Evolutionary conservation across 2,329 filamentous ascomycete genomes (phyloP), one percentile per base, ranked within the genome.

Genomic region (Zasmidium citrigriseum): DNA sequence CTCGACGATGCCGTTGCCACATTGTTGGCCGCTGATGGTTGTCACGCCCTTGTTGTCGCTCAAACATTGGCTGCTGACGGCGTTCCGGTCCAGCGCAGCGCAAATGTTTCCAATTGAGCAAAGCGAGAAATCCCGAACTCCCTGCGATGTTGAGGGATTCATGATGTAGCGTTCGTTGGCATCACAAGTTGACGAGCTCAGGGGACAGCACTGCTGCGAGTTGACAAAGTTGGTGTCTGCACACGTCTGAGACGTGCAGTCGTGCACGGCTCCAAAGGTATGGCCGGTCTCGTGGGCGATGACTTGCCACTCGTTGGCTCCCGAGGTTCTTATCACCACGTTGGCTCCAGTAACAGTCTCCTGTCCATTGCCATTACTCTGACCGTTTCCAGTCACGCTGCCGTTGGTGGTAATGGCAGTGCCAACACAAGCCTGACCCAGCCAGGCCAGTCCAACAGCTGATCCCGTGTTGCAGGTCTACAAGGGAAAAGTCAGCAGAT

Each of bases 1-100:
- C 76, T 98, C 95, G 52, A 99, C 95, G 64, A 99, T 98, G 54
- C 95, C 95, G 75, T 99, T 99, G 58, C 95, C 95, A 75, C 95
- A 99, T 71, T 93, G 88, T 67, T 88, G 89, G 55, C 89, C 90
- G 0, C 87, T 89, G 66, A 96, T 90, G 24, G 89, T 95, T 27
- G 85, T 83, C 48, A 99, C 86, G 64, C 90, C 87, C 66, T 85
- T 86, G 79, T 99, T 99, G 73, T 90, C 87, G n/a, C 86, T 88
- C 46, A 99, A 79, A 73, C 95, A 99, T 23, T 72, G 76, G 0
- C 86, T 86, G 62, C 90, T 89, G 73, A 96, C 88, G 61, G 87
- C 89, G 69, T 89, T 89, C 58, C 88, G 84, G 53, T 84, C 86
- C 63, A 99, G 82, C 25, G 91, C 92, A 4, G 89, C 90, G 78